Percentiles rank a stretch among this genome's conserved stretches.
Conservation (phyloP, 176 grass and related monocot genomes). For the Carex parvula region DNA sequence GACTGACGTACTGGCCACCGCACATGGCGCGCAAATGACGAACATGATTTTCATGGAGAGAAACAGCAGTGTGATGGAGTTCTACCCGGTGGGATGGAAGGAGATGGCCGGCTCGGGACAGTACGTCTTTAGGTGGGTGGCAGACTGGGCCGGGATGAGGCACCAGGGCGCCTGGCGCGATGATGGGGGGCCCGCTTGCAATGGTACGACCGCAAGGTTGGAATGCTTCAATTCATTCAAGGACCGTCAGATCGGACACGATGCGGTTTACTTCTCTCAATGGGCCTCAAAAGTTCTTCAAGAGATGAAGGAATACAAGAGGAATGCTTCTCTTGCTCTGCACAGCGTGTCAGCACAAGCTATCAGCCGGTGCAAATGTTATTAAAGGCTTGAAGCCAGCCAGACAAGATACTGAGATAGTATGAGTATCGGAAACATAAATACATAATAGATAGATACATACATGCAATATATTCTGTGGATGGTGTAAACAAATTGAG, state of each 20-base stretch:
- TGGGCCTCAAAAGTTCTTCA: slow-evolving; percentile 41
- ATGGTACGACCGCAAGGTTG: neutral
- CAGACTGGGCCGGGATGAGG: slow-evolving; percentile 39
- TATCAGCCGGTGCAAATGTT: neutral
- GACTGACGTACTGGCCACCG: slow-evolving; percentile 48
- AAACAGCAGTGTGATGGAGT: slow-evolving; percentile 69
- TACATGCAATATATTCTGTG: neutral
- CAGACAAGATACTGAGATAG: no score
- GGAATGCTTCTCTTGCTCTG: neutral
- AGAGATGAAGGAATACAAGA: slow-evolving; percentile 33
- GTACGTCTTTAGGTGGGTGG: slow-evolving; percentile 61
- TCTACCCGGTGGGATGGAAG: slow-evolving; percentile 62
- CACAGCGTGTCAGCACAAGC: neutral
- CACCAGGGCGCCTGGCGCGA: slow-evolving; percentile 66
- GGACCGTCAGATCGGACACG: slow-evolving; percentile 36
- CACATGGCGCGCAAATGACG: slow-evolving; percentile 69
- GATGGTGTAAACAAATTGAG: neutral
- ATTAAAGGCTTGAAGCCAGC: neutral
- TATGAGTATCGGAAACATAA: no score
- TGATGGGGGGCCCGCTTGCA: slow-evolving; percentile 24
- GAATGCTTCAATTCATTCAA: slow-evolving; percentile 36
- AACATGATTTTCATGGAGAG: slow-evolving; percentile 70
- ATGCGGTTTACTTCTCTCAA: slow-evolving; percentile 37
- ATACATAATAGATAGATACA: neutral
- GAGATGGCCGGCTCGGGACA: slow-evolving; percentile 42